Evolutionary conservation across 441 rosid genomes (phyloP), one percentile per base, ranked within the genome.

Genomic region (Populus trichocarpa): DNA sequence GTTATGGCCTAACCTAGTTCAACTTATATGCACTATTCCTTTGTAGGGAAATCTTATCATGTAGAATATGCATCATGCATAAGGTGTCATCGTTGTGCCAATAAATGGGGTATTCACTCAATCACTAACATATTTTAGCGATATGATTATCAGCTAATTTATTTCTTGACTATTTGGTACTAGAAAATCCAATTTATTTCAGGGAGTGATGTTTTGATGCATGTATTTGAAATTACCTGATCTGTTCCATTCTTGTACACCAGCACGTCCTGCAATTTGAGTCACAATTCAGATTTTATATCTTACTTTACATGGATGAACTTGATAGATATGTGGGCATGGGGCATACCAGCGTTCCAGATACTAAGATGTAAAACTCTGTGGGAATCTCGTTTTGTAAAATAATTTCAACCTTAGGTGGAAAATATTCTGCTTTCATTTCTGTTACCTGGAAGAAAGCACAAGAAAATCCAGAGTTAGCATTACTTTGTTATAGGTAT

Each of bases 361-460:
- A 91, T 61, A 88, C 94, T 84, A 96, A 73, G 57, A 94, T 83
- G 88, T 94, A 96, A 87, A 96, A 91, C 79, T 96, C 99, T 30
- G 97, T 91, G 28, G 98, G 96, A 77, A 93, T 88, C 84, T 94
- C 98, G 80, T 96, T 96, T 61, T 94, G 97, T 75, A 96, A 82
- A 50, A 94, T 90, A 32, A 94, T 92, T 74, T 96, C 99, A 69
- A 94, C 88, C 32, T 30, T 30, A 30, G 32, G 32, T 30, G 32
- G 32, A 30, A 30, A 30, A 30, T 30, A 30, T 30, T 93, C 98
- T 77, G 97, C 99, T 78, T 87, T 90, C 88, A 94, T 86, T 76
- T 94, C 93, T 0, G 95, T 85, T 42, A 96, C 94, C 99, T 92
- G 89, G 59, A 75, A 77, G 36, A 72, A 72, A 76, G 32, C 61